Percentiles rank a stretch among this genome's conserved stretches.
Evolutionary conservation across 352 stramenopile genomes (phyloP).

Genomic region (Globisporangium echinulatum): DNA sequence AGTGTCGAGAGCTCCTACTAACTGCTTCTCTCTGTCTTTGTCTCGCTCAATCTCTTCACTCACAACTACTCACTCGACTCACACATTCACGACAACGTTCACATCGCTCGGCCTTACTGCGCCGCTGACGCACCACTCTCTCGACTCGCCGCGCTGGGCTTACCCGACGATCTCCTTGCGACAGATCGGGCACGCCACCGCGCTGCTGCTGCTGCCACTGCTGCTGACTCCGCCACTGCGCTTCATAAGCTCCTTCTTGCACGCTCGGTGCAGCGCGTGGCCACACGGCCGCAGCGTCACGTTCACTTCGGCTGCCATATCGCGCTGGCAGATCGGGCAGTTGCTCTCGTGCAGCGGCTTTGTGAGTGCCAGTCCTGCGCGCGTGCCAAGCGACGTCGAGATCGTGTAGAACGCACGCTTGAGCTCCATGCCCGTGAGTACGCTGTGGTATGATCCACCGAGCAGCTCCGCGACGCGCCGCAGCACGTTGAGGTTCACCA

Average conservation of each 20-base stretch:
- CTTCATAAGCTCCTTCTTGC: constrained; percentile 23
- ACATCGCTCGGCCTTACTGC: not conserved
- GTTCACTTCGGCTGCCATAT: constrained; percentile 39
- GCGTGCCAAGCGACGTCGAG: constrained; percentile 58
- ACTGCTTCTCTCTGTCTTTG: not conserved
- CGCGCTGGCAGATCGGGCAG: constrained; percentile 43
- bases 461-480: constrained; percentile 46
- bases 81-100: not conserved
- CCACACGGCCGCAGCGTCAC: constrained; percentile 29
- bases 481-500: constrained; percentile 54
- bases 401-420: constrained; percentile 75
- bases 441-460: constrained; percentile 55
- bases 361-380: constrained; percentile 43
- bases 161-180: constrained; percentile 4
- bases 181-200: constrained; percentile 8
- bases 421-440: constrained; percentile 55
- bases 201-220: not conserved
- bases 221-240: not conserved
- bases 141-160: not conserved
- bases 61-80: not conserved
- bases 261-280: constrained; percentile 38
- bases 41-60: not conserved
- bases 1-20: not conserved
- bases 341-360: constrained; percentile 54
- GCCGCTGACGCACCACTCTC: not conserved